Percentiles rank a stretch among this genome's conserved stretches.
Conservation (phyloP, 129 eudicot species). For the Helianthus annuus region HanXRQr2.0-SUNRISE NC_035435.2:173308500-173308999, state of each 20-base stretch:
- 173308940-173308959: slow-evolving; percentile 65
- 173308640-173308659: slow-evolving; percentile 27
- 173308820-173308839: slow-evolving; percentile 77
- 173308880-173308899: slow-evolving; percentile 56
- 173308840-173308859: slow-evolving; percentile 67
- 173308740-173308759: slow-evolving; percentile 57
- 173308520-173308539: slow-evolving; percentile 1
- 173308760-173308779: slow-evolving; percentile 42
- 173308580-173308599: slow-evolving; percentile 69
- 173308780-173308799: slow-evolving; percentile 54
- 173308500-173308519: not conserved
- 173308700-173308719: slow-evolving; percentile 58
- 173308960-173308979: slow-evolving; percentile 50
- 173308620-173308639: slow-evolving; percentile 37
- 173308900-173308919: slow-evolving; percentile 50
- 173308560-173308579: slow-evolving; percentile 64
- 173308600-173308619: slow-evolving; percentile 48
- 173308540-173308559: not conserved
- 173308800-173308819: slow-evolving; percentile 50
- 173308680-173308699: slow-evolving; percentile 53
- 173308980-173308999: slow-evolving; percentile 59
- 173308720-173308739: slow-evolving; percentile 62
- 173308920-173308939: slow-evolving; percentile 60
- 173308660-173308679: slow-evolving; percentile 32
- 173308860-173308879: slow-evolving; percentile 74